Evolutionary conservation across 371 early-diverging fungal genomes (phyloP).

Genomic region (Apophysomyces trapeziformis): DNA sequence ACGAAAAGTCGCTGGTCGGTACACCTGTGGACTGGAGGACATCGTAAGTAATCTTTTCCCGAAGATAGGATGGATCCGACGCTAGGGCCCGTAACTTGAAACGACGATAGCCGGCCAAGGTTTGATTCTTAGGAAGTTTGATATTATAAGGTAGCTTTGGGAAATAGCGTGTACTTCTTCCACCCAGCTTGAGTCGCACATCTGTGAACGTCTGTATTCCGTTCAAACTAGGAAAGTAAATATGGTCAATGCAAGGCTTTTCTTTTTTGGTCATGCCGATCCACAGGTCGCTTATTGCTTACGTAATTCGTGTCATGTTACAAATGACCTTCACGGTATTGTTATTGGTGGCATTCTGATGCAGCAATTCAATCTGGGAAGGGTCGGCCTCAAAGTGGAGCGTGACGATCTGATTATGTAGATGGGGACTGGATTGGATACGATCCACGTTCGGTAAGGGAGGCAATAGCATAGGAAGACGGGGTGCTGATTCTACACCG

Average conservation of each 20-base stretch:
- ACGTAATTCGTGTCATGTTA: slow-evolving; percentile 26
- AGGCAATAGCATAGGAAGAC: slow-evolving; percentile 16
- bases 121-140: slow-evolving; percentile 15
- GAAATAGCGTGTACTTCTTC: slow-evolving; percentile 18
- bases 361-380: slow-evolving; percentile 21
- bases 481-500: neutral
- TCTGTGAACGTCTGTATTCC: slow-evolving; percentile 19
- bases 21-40: slow-evolving; percentile 19
- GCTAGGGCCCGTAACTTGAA: slow-evolving; percentile 24
- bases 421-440: slow-evolving; percentile 22
- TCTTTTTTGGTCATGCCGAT: no score
- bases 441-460: slow-evolving; percentile 25
- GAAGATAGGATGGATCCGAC: slow-evolving; percentile 30
- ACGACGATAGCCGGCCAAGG: slow-evolving; percentile 14
- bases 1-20: slow-evolving; percentile 18
- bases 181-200: slow-evolving; percentile 16
- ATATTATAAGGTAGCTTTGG: slow-evolving; percentile 26
- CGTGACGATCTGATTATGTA: slow-evolving; percentile 22
- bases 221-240: slow-evolving; percentile 17
- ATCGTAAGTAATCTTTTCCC: slow-evolving; percentile 25
- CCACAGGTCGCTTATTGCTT: neutral
- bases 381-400: slow-evolving; percentile 24
- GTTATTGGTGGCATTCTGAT: slow-evolving; percentile 10
- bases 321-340: slow-evolving; percentile 1
- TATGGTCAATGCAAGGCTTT: neutral